Percentiles rank a stretch among this genome's conserved stretches.
Conservation (phyloP, 345 rosid genomes). For the Raphanus raphanistrum region DNA sequence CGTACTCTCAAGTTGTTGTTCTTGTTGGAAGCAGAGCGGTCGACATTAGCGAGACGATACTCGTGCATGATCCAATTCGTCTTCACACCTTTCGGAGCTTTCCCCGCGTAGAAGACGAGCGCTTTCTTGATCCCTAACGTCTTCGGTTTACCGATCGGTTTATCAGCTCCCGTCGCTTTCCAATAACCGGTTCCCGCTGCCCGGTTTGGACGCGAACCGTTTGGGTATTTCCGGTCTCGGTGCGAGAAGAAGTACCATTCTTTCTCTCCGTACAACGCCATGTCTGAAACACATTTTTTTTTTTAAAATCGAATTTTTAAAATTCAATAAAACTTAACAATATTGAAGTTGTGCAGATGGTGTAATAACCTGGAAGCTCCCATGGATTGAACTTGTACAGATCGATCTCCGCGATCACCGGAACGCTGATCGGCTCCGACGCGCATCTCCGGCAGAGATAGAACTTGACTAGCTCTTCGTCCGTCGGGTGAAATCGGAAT, state of each 20-base stretch:
- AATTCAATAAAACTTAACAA: not conserved
- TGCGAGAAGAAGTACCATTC: constrained; percentile 96
- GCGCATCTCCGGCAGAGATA: constrained; percentile 73
- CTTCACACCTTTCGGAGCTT: not conserved
- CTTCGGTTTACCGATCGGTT: not conserved
- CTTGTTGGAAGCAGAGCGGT: not conserved
- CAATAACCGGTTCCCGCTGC: not conserved
- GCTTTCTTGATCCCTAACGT: not conserved
- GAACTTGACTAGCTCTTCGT: constrained; percentile 79
- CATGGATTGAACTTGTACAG: constrained; percentile 87
- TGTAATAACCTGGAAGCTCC: constrained; percentile 71
- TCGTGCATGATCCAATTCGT: not conserved
- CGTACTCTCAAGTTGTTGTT: not conserved
- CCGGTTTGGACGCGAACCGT: constrained; percentile 58
- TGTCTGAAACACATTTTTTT: constrained; percentile 53
- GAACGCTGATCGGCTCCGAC: constrained; percentile 52
- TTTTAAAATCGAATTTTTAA: too few relatives aligned
- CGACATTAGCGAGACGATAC: not conserved
- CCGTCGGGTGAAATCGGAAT: constrained; percentile 95
- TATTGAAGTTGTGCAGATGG: not conserved
- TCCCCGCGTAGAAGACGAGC: not conserved
- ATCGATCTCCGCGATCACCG: constrained; percentile 82
- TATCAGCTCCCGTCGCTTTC: not conserved
- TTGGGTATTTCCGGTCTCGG: constrained; percentile 84
- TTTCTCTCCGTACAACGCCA: constrained; percentile 81